phyloP scores from a whole-genome alignment of 78 protist genomes.

The Isochrysis galbana region DNA sequence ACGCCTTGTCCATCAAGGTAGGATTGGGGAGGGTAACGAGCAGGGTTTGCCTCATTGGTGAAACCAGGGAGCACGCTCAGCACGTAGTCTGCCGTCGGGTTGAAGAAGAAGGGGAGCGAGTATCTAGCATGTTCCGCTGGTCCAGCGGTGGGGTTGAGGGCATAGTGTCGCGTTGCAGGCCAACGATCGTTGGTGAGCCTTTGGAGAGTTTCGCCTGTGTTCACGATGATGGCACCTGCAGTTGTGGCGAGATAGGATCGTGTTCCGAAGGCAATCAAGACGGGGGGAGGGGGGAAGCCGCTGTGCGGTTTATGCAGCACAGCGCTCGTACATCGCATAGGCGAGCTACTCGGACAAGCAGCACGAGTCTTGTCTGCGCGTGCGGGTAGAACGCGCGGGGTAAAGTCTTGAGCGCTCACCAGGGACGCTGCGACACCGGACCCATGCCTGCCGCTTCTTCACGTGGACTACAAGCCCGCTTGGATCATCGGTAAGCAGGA shows the following conservation, averaged over 20 bases:
- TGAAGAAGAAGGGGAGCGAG: conserved; percentile 44
- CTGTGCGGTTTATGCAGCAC: no score
- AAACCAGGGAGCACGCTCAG: neutral
- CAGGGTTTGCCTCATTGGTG: neutral
- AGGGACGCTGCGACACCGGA: no score
- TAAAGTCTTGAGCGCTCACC: no score
- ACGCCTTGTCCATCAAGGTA: conserved; percentile 47
- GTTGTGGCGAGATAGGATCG: neutral
- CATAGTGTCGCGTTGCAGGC: conserved; percentile 41
- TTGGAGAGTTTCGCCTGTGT: conserved; percentile 36
- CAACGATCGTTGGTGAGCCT: conserved; percentile 36
- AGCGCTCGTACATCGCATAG: no score
- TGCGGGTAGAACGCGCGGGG: no score
- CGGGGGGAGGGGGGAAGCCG: no score
- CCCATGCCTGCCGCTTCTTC: neutral
- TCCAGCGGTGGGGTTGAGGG: neutral
- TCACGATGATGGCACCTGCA: conserved; percentile 3
- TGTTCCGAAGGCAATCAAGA: no score
- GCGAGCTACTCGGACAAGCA: no score
- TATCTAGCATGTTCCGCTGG: neutral
- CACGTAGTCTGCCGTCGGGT: conserved; percentile 5
- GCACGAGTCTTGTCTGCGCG: no score
- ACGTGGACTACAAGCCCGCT: conserved; percentile 1
- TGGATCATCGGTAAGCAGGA: neutral
- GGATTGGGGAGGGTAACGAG: conserved; percentile 5